Evolutionary conservation across 2,329 filamentous ascomycete species (phyloP).

Genomic region (Xylariaceae sp.): DNA sequence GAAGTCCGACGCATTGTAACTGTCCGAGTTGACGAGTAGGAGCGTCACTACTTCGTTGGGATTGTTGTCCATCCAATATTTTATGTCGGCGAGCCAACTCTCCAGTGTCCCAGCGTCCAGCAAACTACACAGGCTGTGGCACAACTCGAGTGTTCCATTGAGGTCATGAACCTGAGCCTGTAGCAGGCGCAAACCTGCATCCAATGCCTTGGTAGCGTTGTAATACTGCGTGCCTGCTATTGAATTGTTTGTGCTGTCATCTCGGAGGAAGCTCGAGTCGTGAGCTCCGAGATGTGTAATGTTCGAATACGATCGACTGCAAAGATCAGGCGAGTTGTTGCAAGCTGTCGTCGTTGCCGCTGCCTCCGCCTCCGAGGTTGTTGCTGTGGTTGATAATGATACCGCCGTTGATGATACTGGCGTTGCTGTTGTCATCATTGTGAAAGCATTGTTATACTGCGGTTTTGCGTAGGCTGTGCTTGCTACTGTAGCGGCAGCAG

Average conservation of each 20-base stretch:
- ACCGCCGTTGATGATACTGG: constrained; percentile 10
- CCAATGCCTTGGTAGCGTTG: constrained; percentile 68
- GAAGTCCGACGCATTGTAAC: constrained; percentile 53
- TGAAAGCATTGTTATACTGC: constrained; percentile 1
- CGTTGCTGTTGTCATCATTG: background rate
- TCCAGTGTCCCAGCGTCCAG: constrained; percentile 67
- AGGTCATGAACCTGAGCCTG: constrained; percentile 68
- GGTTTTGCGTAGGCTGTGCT: constrained; percentile 13
- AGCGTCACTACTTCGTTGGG: constrained; percentile 74
- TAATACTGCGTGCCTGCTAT: constrained; percentile 70
- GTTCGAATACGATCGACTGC: constrained; percentile 67
- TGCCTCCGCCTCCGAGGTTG: constrained; percentile 4
- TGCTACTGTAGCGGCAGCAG: constrained; percentile 9
- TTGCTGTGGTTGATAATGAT: constrained; percentile 1
- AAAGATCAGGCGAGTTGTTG: constrained; percentile 78
- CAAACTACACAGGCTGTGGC: constrained; percentile 65
- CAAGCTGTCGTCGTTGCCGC: constrained; percentile 52
- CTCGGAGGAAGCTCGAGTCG: constrained; percentile 69
- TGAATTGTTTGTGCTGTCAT: constrained; percentile 59
- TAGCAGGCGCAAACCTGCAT: constrained; percentile 68
- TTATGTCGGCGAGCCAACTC: constrained; percentile 63
- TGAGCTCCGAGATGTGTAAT: constrained; percentile 78
- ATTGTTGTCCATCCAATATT: constrained; percentile 66
- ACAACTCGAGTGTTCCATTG: constrained; percentile 61
- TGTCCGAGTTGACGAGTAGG: constrained; percentile 62